Evolutionary conservation across 345 rosid species (phyloP), one percentile per base, ranked within the genome.

Genomic region (Erysimum cheiranthoides): DNA sequence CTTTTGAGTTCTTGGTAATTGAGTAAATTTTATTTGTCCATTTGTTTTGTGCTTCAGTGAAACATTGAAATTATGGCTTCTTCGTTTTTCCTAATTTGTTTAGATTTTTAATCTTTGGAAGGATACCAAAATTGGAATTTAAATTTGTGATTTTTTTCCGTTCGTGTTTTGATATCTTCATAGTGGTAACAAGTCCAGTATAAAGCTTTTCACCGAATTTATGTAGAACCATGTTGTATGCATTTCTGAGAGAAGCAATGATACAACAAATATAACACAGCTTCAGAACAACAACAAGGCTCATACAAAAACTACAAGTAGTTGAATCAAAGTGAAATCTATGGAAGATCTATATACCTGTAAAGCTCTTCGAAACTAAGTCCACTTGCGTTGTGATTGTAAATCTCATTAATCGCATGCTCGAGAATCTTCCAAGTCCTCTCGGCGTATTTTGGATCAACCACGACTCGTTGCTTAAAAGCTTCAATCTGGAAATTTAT

Each of bases 311-410:
- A 36, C 39, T 40, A 11, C 45, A 12, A 40, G n/a, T 40, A 45
- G 49, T 3, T 45, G 16, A 45, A 45, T 14, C 47, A 45, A 45
- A 45, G 8, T 40, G 9, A 46, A 43, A 46, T 6, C 21, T 6
- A 46, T 8, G 52, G 27, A 0, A 17, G 52, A 43, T n/a, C n/a
- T n/a, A n/a, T n/a, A n/a, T 16, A 7, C 97, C 98, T 90, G 76
- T 94, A 94, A 51, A 94, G 97, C 86, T 94, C 97, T 79, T 94
- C 98, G 72, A 94, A 94, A 51, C 96, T 92, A 66, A 94, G 96
- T 51, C 97, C 96, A 46, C 97, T 92, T 31, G 98, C 97, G 61
- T 94, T 90, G 67, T 94, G 98, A 83, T 94, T 94, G 81, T 94
- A 94, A 90, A 94, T 92, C 89, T 92, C 92, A 52, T 86, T 93